These are phyloP conservation scores for Aspergillus tubingensis DNA, from an alignment of 2,329 filamentous ascomycete genomes.

Conservation along the genomic window DNA sequence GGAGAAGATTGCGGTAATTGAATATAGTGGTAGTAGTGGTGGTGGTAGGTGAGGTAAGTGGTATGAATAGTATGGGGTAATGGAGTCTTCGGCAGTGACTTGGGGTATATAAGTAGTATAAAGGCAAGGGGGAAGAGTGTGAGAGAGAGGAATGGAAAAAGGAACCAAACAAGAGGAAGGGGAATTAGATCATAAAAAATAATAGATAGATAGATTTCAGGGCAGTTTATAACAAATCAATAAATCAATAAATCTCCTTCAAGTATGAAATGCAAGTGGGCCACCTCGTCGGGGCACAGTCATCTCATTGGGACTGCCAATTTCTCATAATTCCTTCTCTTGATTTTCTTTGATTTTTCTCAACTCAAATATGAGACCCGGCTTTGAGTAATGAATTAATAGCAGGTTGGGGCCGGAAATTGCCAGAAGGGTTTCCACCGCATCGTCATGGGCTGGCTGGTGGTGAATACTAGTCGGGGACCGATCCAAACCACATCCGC, in stretches of 20 bases:
- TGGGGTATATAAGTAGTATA: too few species aligned
- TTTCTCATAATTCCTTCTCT: not conserved
- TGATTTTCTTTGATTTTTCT: not conserved
- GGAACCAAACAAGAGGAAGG: not conserved
- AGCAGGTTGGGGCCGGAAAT: constrained; percentile 1
- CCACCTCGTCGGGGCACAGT: not conserved
- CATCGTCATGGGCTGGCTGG: not conserved
- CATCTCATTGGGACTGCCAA: not conserved
- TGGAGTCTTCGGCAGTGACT: too few species aligned
- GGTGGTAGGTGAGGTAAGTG: too few species aligned
- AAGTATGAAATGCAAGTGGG: constrained; percentile 2
- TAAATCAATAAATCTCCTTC: constrained; percentile 5
- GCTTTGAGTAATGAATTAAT: not conserved
- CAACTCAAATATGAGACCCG: not conserved
- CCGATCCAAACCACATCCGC: not conserved
- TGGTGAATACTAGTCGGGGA: not conserved
- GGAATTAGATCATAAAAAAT: not conserved
- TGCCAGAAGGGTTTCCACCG: not conserved
- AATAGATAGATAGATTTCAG: not conserved
- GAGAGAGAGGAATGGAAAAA: too few species aligned
- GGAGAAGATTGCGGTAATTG: not conserved
- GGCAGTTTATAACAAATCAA: not conserved
- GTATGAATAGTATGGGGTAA: too few species aligned
- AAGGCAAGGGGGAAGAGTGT: too few species aligned
- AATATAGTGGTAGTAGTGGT: too few species aligned